Evolutionary conservation across 768 basidiomycete species (phyloP).

Genomic region (Podaxis sp.): DNA sequence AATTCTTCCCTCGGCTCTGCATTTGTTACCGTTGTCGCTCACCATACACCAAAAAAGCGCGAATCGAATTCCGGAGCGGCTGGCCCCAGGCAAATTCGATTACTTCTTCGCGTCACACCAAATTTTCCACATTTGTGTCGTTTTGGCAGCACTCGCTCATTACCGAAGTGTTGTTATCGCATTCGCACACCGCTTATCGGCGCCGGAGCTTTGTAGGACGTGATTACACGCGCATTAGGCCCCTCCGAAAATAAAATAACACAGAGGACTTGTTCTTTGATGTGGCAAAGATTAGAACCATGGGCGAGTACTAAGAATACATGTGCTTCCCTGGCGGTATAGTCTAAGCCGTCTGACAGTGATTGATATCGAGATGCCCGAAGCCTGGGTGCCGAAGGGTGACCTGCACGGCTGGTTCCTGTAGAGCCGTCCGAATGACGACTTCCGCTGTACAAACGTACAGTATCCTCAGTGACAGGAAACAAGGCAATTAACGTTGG

Average conservation of each 20-base stretch:
- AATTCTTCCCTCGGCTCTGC: constrained; percentile 6
- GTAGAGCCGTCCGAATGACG: not conserved
- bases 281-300: constrained; percentile 2
- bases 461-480: not conserved
- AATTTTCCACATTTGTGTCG: constrained; percentile 82
- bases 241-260: not conserved
- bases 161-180: constrained; percentile 53
- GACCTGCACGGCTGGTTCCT: not conserved
- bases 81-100: constrained; percentile 76
- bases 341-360: constrained; percentile 1
- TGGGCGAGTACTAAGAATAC: not conserved
- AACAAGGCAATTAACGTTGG: not conserved
- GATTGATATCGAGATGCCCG: not conserved
- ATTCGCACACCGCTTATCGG: constrained; percentile 56
- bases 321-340: not conserved
- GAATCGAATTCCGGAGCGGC: constrained; percentile 74
- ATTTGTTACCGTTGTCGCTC: constrained; percentile 8
- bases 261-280: not conserved
- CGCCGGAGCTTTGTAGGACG: constrained; percentile 22
- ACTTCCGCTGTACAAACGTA: not conserved
- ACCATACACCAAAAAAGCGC: constrained; percentile 44
- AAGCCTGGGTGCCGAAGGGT: not conserved
- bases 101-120: constrained; percentile 80
- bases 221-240: constrained; percentile 3
- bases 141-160: constrained; percentile 66